phyloP scores from a whole-genome alignment of 192 early-diverging fungal genomes.

The Coemansia sp. region DNA sequence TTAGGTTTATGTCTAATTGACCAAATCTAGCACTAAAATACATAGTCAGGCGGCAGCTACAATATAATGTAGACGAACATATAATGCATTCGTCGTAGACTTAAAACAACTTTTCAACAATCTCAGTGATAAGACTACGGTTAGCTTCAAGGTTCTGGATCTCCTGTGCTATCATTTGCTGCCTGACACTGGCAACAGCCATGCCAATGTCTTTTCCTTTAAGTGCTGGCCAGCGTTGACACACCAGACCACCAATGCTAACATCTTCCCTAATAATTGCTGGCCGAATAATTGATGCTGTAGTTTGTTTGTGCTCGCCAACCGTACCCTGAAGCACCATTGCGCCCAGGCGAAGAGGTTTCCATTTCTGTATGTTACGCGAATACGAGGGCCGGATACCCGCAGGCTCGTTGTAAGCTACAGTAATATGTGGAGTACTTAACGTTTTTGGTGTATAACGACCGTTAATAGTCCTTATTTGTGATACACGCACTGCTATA shows the following conservation, averaged over 20 bases:
- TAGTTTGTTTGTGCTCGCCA: conserved; percentile 31
- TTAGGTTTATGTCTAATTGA: no score
- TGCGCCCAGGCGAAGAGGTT: conserved; percentile 17
- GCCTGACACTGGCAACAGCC: conserved; percentile 26
- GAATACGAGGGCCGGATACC: conserved; percentile 13
- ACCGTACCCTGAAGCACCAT: conserved; percentile 35
- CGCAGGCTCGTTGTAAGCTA: conserved; percentile 37
- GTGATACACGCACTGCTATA: conserved; percentile 35
- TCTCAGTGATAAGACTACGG: conserved; percentile 22
- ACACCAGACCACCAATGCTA: conserved; percentile 45
- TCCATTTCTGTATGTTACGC: conserved; percentile 28
- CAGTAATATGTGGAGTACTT: conserved; percentile 31
- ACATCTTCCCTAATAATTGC: conserved; percentile 22
- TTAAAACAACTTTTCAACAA: conserved; percentile 28
- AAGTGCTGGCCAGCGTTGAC: conserved; percentile 39
- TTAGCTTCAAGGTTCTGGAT: conserved; percentile 37
- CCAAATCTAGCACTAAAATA: no score
- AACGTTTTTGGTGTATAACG: background rate
- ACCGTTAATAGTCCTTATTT: conserved; percentile 8
- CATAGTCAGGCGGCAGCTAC: no score
- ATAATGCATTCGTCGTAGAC: no score
- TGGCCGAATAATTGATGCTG: conserved; percentile 23
- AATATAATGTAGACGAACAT: no score
- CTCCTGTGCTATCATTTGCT: conserved; percentile 25
- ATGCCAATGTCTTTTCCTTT: conserved; percentile 33